Evolutionary conservation across 441 rosid species (phyloP).

Genomic region (Jatropha multifida): DNA sequence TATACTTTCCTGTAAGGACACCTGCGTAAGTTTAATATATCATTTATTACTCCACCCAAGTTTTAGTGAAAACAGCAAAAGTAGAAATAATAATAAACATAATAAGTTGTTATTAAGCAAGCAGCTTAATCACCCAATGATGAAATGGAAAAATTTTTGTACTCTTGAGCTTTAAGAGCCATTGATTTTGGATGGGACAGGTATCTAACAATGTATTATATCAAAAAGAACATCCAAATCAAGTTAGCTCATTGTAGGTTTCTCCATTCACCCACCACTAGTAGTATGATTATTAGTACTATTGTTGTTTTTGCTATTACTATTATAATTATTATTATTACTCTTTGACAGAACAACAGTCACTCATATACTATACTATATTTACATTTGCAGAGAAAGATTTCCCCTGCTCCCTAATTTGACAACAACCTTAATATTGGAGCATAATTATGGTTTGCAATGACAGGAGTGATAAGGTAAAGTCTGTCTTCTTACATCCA

Average conservation of each 20-base stretch:
- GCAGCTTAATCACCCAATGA: neutral
- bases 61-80: neutral
- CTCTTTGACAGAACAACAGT: neutral
- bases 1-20: conserved; percentile 92
- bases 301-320: no score
- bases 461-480: neutral
- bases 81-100: neutral
- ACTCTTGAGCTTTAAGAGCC: neutral
- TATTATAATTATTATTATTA: neutral
- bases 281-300: no score
- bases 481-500: neutral
- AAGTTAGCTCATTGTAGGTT: no score
- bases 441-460: neutral
- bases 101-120: neutral
- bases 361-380: neutral
- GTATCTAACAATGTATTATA: neutral
- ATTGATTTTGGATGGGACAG: neutral
- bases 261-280: neutral
- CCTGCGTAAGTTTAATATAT: conserved; percentile 40
- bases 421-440: neutral
- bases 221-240: no score
- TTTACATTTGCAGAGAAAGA: neutral
- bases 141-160: neutral
- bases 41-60: neutral
- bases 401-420: neutral